Percentiles rank a stretch among this genome's conserved stretches.
phyloP scores from a whole-genome alignment of 352 stramenopile genomes.

The Peronosclerospora sorghi region DNA sequence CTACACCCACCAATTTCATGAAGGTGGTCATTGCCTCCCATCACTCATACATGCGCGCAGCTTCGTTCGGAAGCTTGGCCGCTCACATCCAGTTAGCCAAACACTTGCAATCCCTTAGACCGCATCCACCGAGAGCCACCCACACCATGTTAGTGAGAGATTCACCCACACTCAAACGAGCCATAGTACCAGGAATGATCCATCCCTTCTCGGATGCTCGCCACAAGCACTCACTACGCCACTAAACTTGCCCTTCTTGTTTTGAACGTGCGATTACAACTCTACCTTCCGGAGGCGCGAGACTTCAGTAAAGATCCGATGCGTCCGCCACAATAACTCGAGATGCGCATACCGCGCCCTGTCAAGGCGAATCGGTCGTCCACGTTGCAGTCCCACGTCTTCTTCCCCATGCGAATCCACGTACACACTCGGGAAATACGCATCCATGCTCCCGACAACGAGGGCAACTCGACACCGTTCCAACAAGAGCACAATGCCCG shows the following conservation, averaged over 20 bases:
- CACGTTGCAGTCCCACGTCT: no score
- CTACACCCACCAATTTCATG: constrained; percentile 92
- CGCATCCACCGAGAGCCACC: constrained; percentile 83
- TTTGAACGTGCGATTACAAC: constrained; percentile 91
- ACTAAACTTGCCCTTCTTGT: constrained; percentile 70
- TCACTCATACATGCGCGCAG: constrained; percentile 97
- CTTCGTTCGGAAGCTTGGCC: constrained; percentile 96
- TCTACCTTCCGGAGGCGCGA: no score
- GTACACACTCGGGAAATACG: no score
- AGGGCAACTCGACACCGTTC: no score
- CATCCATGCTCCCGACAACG: no score
- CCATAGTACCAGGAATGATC: constrained; percentile 92
- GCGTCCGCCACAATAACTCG: no score
- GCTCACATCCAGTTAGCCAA: constrained; percentile 99
- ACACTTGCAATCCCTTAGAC: constrained; percentile 94
- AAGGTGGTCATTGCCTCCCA: constrained; percentile 92
- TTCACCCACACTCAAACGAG: constrained; percentile 93
- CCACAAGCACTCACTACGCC: constrained; percentile 94
- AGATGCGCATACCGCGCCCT: no score
- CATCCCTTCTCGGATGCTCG: constrained; percentile 96
- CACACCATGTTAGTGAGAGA: constrained; percentile 98
- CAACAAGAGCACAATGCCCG: no score
- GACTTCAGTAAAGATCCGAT: no score
- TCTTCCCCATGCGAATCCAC: no score
- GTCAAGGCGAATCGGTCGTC: no score